Conservation (phyloP, 352 stramenopile genomes). For the Phytopythium mirpurense region DNA sequence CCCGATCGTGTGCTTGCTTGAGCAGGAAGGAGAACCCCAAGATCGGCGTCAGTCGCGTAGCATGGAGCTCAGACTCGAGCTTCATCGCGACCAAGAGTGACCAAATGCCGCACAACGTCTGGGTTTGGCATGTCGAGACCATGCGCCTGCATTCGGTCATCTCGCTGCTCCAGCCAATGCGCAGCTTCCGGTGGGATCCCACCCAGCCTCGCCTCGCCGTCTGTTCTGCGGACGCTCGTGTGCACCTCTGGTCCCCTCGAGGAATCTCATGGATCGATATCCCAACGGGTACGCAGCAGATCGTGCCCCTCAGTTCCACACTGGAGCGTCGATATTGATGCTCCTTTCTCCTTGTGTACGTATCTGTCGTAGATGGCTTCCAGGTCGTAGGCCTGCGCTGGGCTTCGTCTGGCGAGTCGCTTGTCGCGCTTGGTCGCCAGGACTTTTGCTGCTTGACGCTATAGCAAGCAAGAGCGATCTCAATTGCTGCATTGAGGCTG, state of each 20-base stretch:
- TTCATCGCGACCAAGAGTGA: slow-evolving; percentile 78
- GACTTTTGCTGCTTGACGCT: slow-evolving; percentile 68
- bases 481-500: background rate
- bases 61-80: slow-evolving; percentile 64
- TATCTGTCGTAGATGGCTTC: slow-evolving; percentile 39
- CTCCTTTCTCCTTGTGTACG: background rate
- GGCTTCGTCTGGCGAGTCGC: slow-evolving; percentile 38
- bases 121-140: slow-evolving; percentile 76
- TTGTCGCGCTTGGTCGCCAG: slow-evolving; percentile 52
- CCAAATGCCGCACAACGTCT: slow-evolving; percentile 80
- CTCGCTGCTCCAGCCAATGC: slow-evolving; percentile 56
- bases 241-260: slow-evolving; percentile 63
- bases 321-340: slow-evolving; percentile 31
- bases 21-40: slow-evolving; percentile 64
- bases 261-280: slow-evolving; percentile 75
- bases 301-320: slow-evolving; percentile 25
- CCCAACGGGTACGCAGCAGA: slow-evolving; percentile 35
- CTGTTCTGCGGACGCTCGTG: slow-evolving; percentile 47
- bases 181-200: slow-evolving; percentile 62
- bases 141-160: slow-evolving; percentile 64
- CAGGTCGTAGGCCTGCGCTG: slow-evolving; percentile 65
- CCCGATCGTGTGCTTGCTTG: background rate
- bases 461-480: slow-evolving; percentile 10
- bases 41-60: slow-evolving; percentile 57
- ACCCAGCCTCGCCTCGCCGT: slow-evolving; percentile 43